Percentiles rank a stretch among this genome's conserved stretches.
Conservation (phyloP, 202 grass and related monocot species). For the Schoenoplectus triqueter region DNA sequence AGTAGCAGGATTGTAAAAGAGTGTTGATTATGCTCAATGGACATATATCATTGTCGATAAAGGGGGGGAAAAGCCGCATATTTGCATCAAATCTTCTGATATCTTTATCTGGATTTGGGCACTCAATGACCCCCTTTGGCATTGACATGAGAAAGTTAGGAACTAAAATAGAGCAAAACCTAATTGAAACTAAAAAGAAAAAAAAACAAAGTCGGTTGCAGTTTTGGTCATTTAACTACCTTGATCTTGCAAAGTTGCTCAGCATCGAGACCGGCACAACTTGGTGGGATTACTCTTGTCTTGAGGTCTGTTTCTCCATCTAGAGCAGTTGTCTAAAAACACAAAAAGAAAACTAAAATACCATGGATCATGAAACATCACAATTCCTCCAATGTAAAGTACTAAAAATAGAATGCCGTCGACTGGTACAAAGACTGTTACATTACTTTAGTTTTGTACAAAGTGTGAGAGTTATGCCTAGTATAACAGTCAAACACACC, state of each 20-base stretch:
- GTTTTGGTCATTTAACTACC: conserved; percentile 40
- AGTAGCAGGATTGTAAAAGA: conserved; percentile 92
- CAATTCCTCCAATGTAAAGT: neutral
- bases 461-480: conserved; percentile 24
- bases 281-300: conserved; percentile 69
- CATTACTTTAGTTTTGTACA: conserved; percentile 3
- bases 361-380: neutral
- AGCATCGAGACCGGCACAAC: conserved; percentile 69
- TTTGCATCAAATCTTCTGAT: conserved; percentile 99
- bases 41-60: conserved; percentile 87
- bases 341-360: conserved; percentile 34
- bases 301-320: conserved; percentile 98
- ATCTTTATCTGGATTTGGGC: conserved; percentile 86
- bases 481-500: neutral
- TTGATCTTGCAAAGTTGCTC: conserved; percentile 96
- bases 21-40: conserved; percentile 94
- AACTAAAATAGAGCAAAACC: conserved; percentile 35
- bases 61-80: conserved; percentile 93
- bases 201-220: conserved; percentile 29
- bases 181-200: conserved; percentile 27
- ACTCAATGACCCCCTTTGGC: conserved; percentile 89
- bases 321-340: conserved; percentile 82
- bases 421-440: neutral
- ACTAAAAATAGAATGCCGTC: neutral
- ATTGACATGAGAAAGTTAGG: conserved; percentile 41